These are phyloP conservation scores for Eucalyptus caleyi DNA, from an alignment of 345 rosid genomes.

Conservation along the genomic window DNA sequence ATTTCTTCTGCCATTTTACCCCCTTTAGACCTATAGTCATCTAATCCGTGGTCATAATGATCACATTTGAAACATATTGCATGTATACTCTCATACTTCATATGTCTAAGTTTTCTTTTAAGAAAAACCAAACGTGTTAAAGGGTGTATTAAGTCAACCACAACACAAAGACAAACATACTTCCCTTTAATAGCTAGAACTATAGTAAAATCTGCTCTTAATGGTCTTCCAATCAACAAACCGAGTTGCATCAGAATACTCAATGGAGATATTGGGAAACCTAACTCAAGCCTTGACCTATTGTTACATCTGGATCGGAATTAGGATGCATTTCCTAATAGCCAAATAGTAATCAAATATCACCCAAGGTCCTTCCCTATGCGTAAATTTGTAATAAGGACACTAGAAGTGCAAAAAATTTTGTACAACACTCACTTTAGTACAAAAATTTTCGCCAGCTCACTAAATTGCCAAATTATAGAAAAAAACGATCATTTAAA, in stretches of 20 bases:
- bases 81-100: background rate
- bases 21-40: background rate
- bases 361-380: background rate
- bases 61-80: background rate
- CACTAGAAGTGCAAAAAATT: too few relatives aligned
- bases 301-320: background rate
- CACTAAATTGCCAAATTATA: too few relatives aligned
- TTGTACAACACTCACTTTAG: background rate
- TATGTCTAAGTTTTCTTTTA: background rate
- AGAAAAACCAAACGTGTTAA: background rate
- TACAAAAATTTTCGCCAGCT: rapidly evolving
- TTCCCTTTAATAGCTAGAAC: background rate
- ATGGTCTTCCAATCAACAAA: background rate
- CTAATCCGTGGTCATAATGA: background rate
- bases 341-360: background rate
- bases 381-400: background rate
- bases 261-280: background rate
- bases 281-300: background rate
- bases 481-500: too few relatives aligned
- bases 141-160: background rate
- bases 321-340: background rate
- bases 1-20: background rate
- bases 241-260: background rate
- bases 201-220: background rate
- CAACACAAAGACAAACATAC: background rate